A percentile compares a stretch with the other conserved stretches of the same genome.
Conservation (phyloP, 2,329 filamentous ascomycete species). For the Elsinoe arachidis region DNA sequence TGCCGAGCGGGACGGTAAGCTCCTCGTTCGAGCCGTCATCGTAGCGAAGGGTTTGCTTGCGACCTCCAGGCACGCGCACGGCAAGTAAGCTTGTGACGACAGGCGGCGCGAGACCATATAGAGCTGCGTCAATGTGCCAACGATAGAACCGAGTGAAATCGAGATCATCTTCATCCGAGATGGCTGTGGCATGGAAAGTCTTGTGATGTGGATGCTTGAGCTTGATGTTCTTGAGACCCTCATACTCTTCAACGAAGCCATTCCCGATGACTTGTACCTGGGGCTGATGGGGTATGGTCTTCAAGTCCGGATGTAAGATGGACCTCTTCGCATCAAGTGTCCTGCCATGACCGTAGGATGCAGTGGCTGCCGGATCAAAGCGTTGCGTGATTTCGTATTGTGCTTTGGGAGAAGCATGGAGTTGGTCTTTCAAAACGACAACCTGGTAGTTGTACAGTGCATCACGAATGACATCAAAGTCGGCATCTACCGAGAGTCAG, state of each 20-base stretch:
- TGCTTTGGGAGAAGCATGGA: constrained; percentile 55
- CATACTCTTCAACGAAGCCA: constrained; percentile 59
- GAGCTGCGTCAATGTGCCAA: constrained; percentile 73
- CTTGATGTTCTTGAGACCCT: constrained; percentile 59
- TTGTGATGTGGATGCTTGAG: constrained; percentile 69
- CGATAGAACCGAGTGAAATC: constrained; percentile 57
- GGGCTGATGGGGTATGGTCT: constrained; percentile 70
- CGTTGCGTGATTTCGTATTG: constrained; percentile 66
- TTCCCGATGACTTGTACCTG: constrained; percentile 77
- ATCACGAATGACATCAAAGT: constrained; percentile 55
- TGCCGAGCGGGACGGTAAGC: constrained; percentile 61
- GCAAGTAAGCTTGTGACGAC: constrained; percentile 65
- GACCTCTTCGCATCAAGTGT: constrained; percentile 57
- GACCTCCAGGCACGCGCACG: constrained; percentile 60
- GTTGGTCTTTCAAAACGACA: constrained; percentile 61
- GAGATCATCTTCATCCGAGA: constrained; percentile 54
- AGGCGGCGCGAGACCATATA: constrained; percentile 68
- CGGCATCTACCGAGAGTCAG: constrained; percentile 40
- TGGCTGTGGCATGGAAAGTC: constrained; percentile 60
- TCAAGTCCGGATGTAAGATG: constrained; percentile 69
- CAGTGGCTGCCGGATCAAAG: constrained; percentile 57
- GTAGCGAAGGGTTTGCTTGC: constrained; percentile 59
- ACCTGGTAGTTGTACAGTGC: constrained; percentile 62
- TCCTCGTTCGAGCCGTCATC: constrained; percentile 62
- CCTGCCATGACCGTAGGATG: constrained; percentile 66